Evolutionary conservation across 2,329 filamentous ascomycete genomes (phyloP).

Genomic region (Xylariaceae sp.): DNA sequence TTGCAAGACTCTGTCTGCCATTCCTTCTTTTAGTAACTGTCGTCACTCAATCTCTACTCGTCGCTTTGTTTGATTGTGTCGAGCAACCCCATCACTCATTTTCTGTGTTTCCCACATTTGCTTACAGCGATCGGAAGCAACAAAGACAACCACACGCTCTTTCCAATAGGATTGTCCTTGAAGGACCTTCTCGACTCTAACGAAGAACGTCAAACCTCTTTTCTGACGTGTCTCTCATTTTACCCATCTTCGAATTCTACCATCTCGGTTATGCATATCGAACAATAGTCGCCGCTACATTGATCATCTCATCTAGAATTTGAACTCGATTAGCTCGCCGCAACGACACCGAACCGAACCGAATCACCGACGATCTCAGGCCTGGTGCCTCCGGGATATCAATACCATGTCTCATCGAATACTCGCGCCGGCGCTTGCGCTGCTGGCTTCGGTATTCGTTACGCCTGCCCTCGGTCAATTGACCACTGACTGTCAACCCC

Average conservation of each 20-base stretch:
- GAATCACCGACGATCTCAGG: background rate
- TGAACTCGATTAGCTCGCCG: background rate
- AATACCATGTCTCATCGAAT: constrained; percentile 7
- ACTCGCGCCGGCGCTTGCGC: constrained; percentile 34
- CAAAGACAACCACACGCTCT: background rate
- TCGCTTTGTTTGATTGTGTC: constrained; percentile 15
- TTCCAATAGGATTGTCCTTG: constrained; percentile 12
- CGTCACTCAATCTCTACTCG: too few relatives aligned
- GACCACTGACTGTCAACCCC: constrained; percentile 72
- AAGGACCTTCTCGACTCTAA: background rate
- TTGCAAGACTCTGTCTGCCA: constrained; percentile 1
- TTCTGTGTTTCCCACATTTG: background rate
- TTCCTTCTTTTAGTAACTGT: background rate
- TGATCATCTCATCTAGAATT: too few relatives aligned
- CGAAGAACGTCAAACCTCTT: background rate
- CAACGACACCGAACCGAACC: background rate
- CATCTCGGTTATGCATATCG: too few relatives aligned
- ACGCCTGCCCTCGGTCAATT: constrained; percentile 65
- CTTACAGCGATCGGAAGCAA: background rate
- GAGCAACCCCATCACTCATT: constrained; percentile 10
- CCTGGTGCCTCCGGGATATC: background rate
- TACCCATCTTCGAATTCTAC: too few relatives aligned
- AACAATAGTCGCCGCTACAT: too few relatives aligned
- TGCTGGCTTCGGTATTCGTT: constrained; percentile 39
- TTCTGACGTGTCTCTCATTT: constrained; percentile 6